A percentile compares a stretch with the other conserved stretches of the same genome.
phyloP scores from a whole-genome alignment of 345 rosid species.

The Mangifera indica region DNA sequence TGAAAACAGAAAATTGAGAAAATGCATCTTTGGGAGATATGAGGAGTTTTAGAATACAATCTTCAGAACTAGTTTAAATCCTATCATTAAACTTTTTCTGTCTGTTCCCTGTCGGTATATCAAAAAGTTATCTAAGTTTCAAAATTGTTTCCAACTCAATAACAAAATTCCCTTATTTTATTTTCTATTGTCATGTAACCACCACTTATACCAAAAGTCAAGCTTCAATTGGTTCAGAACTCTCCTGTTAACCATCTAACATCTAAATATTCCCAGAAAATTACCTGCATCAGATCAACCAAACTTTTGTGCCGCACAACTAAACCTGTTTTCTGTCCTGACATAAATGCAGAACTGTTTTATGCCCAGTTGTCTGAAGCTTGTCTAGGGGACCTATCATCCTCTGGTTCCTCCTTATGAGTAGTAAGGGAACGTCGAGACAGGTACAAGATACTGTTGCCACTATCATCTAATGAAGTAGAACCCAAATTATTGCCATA shows the following conservation, averaged over 20 bases:
- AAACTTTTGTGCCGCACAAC: constrained; percentile 74
- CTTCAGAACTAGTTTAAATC: background rate
- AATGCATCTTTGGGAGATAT: background rate
- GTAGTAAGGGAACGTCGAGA: constrained; percentile 59
- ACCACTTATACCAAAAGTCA: background rate
- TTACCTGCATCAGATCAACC: constrained; percentile 89
- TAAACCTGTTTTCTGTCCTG: constrained; percentile 38
- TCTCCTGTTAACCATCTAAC: background rate
- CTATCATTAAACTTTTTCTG: background rate
- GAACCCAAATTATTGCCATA: constrained; percentile 48
- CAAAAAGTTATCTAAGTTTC: too few species aligned
- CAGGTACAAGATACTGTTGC: constrained; percentile 41
- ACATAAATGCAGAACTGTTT: constrained; percentile 19
- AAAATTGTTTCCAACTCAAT: too few species aligned
- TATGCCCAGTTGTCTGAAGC: constrained; percentile 26
- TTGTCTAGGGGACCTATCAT: constrained; percentile 53
- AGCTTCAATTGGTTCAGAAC: background rate
- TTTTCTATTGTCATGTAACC: background rate
- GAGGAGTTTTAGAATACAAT: background rate
- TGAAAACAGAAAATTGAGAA: background rate
- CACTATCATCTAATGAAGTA: constrained; percentile 53
- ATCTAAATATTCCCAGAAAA: background rate
- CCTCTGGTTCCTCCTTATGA: constrained; percentile 82
- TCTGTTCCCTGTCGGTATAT: background rate
- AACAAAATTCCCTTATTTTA: background rate